A percentile compares a stretch with the other conserved stretches of the same genome.
Evolutionary conservation across 495 filamentous ascomycete genomes (phyloP).

Genomic region (Xylaria intraflava): DNA sequence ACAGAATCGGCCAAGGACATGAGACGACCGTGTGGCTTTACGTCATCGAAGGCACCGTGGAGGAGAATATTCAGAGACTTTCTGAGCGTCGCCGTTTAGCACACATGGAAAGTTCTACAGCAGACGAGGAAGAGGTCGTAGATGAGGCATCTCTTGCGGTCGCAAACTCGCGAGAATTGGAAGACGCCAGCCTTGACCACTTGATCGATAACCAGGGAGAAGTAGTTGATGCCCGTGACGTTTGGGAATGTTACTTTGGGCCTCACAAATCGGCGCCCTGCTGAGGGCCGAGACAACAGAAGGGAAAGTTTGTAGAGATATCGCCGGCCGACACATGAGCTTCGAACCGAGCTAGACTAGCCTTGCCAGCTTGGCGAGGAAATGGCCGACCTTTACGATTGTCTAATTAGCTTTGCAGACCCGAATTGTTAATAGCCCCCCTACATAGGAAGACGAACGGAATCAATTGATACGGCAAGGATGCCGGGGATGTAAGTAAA

Average conservation of each 20-base stretch:
- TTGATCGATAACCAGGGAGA: slow-evolving; percentile 74
- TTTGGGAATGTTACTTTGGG: slow-evolving; percentile 88
- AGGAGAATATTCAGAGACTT: slow-evolving; percentile 81
- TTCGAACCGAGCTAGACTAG: too few species aligned
- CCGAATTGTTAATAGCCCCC: too few species aligned
- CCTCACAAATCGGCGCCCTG: too few species aligned
- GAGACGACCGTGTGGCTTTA: slow-evolving; percentile 95
- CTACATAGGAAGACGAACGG: too few species aligned
- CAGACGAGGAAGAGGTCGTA: slow-evolving; percentile 23
- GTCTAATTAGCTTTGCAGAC: too few species aligned
- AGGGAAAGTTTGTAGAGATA: too few species aligned
- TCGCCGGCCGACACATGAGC: too few species aligned
- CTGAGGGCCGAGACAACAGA: too few species aligned
- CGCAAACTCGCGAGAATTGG: slow-evolving; percentile 76
- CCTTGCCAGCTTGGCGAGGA: too few species aligned
- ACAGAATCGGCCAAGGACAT: slow-evolving; percentile 84
- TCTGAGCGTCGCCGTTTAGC: slow-evolving; percentile 69
- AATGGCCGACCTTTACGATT: too few species aligned
- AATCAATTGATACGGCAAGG: too few species aligned
- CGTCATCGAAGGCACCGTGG: slow-evolving; percentile 77
- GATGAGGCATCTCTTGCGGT: slow-evolving; percentile 21
- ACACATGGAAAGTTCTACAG: slow-evolving; percentile 52
- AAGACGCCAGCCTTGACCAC: slow-evolving; percentile 56
- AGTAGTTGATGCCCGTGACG: slow-evolving; percentile 66
- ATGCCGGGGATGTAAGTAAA: too few species aligned